A percentile compares a stretch with the other conserved stretches of the same genome.
Conservation (phyloP, 192 early-diverging fungal genomes). For the Coemansia sp. region DNA sequence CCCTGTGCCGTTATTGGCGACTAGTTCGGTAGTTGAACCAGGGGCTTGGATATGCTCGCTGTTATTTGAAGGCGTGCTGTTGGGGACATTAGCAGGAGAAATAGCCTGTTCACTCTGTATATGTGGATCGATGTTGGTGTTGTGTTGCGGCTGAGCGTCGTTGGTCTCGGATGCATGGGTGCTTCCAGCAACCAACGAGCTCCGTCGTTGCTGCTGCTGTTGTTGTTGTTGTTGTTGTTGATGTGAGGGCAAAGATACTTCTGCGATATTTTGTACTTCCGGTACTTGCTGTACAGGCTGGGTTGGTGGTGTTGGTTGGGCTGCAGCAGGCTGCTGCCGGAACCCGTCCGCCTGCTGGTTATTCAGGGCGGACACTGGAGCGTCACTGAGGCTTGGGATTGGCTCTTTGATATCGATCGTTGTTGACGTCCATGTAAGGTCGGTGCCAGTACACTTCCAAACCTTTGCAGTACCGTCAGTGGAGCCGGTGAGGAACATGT, state of each 20-base stretch:
- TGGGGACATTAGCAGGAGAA: background rate
- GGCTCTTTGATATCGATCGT: conserved; percentile 47
- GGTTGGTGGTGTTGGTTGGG: background rate
- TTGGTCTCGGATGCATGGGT: background rate
- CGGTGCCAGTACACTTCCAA: conserved; percentile 61
- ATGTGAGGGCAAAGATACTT: background rate
- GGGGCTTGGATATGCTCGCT: background rate
- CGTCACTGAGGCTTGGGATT: conserved; percentile 9
- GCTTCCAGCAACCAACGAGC: background rate
- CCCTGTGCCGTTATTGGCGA: conserved; percentile 13
- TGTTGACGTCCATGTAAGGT: conserved; percentile 61
- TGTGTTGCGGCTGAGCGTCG: background rate
- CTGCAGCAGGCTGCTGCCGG: background rate
- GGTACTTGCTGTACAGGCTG: background rate
- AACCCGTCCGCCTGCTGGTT: conserved; percentile 5
- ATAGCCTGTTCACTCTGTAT: background rate
- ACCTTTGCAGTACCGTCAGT: conserved; percentile 78
- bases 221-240: background rate
- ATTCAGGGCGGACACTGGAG: conserved; percentile 11
- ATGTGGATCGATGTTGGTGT: background rate
- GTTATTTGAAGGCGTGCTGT: background rate
- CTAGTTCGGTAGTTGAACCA: conserved; percentile 10
- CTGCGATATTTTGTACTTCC: background rate
- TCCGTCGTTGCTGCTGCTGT: background rate
- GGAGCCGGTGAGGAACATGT: conserved; percentile 69